Percentiles rank a stretch among this genome's conserved stretches.
Conservation (phyloP, 1,284 basidiomycete genomes). For the Spongispora temasekensis region DNA sequence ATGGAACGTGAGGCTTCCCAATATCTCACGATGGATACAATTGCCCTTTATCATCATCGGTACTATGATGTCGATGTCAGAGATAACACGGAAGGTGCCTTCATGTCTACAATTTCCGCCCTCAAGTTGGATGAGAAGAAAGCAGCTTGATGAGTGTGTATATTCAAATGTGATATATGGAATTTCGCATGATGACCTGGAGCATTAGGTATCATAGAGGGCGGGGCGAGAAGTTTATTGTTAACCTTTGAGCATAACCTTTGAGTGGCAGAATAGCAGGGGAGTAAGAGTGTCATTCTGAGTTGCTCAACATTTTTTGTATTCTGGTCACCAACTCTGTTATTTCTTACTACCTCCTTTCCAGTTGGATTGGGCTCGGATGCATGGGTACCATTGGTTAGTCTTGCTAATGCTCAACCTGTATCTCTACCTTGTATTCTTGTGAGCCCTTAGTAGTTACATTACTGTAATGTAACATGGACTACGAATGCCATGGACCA, state of each 20-base stretch:
- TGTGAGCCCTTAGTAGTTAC: neutral
- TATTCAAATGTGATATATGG: neutral
- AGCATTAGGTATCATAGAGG: neutral
- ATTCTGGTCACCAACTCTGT: neutral
- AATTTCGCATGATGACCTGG: neutral
- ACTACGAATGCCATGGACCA: too few relatives aligned
- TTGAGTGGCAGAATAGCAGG: too few relatives aligned
- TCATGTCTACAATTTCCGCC: neutral
- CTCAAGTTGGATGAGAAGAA: neutral
- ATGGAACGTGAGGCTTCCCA: neutral
- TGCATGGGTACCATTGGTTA: neutral
- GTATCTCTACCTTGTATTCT: neutral
- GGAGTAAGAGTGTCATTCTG: neutral
- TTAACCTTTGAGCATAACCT: too few relatives aligned
- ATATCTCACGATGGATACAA: neutral
- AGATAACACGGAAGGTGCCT: neutral
- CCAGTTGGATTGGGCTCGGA: neutral
- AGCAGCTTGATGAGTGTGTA: neutral
- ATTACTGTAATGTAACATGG: too few relatives aligned
- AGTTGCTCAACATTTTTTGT: neutral
- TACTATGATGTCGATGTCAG: neutral
- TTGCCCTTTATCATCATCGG: neutral
- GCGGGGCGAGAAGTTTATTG: too few relatives aligned
- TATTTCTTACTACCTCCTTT: neutral
- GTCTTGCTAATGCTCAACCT: neutral